Conservation (phyloP, 1,284 basidiomycete species). For the Irpex sp. region DNA sequence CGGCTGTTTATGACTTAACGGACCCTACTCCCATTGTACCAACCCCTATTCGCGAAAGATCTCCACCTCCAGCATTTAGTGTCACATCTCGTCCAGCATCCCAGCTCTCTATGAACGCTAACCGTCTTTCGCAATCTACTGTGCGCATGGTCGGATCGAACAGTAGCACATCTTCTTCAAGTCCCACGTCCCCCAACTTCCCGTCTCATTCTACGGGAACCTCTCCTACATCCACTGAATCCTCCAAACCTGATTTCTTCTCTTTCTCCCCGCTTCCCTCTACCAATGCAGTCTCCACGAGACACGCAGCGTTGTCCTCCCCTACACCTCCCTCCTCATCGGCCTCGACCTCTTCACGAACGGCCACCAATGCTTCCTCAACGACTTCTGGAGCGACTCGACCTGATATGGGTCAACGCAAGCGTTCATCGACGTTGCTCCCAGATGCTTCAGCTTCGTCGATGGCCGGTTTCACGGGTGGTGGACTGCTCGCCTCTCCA, state of each 20-base stretch:
- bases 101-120: conserved; percentile 20
- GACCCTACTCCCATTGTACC: conserved; percentile 46
- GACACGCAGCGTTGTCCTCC: not conserved
- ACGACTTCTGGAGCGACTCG: not conserved
- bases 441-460: conserved; percentile 13
- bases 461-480: conserved; percentile 25
- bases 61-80: conserved; percentile 59
- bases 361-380: not conserved
- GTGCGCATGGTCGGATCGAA: conserved; percentile 7
- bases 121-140: conserved; percentile 10
- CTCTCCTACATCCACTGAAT: not conserved
- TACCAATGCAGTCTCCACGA: not conserved
- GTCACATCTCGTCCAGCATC: conserved; percentile 59
- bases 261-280: not conserved
- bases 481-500: conserved; percentile 22
- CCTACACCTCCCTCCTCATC: not conserved
- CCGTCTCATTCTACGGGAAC: not conserved
- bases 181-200: conserved; percentile 6
- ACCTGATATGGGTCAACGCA: conserved; percentile 1
- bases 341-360: not conserved
- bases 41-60: conserved; percentile 59
- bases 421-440: conserved; percentile 21
- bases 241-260: not conserved
- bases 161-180: conserved; percentile 7
- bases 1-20: conserved; percentile 20